These are phyloP conservation scores for Lojkania enalia DNA, from an alignment of 2,329 filamentous ascomycete genomes.

Conservation along the genomic window DNA sequence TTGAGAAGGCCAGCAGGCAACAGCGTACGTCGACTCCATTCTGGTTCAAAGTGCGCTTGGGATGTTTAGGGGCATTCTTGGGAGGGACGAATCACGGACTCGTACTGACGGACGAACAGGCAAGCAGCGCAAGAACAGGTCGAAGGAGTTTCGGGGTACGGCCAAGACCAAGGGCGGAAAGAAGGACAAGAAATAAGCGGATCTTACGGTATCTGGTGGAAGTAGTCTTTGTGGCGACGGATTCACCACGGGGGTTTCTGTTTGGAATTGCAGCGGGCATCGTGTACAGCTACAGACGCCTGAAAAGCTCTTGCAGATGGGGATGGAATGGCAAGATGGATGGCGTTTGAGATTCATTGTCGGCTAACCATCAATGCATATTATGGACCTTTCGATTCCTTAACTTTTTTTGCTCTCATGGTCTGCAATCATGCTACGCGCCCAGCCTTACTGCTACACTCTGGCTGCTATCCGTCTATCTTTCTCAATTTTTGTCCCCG, in stretches of 20 bases:
- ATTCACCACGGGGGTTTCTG: constrained; percentile 14
- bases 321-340: constrained; percentile 40
- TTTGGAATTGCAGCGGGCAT: constrained; percentile 42
- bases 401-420: no score
- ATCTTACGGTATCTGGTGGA: constrained; percentile 35
- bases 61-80: background rate
- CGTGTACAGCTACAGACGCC: constrained; percentile 44
- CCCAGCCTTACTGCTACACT: no score
- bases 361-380: constrained; percentile 47
- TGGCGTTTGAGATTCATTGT: constrained; percentile 46
- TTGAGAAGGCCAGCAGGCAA: constrained; percentile 97
- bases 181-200: constrained; percentile 76
- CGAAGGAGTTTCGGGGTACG: constrained; percentile 97
- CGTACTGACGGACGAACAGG: constrained; percentile 61
- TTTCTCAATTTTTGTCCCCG: background rate
- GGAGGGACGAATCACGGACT: constrained; percentile 12
- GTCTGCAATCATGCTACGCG: no score
- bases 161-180: constrained; percentile 96
- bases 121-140: constrained; percentile 99
- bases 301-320: constrained; percentile 43
- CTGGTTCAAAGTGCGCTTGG: no score
- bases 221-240: constrained; percentile 38
- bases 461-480: no score
- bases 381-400: constrained; percentile 42
- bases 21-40: no score